A percentile compares a stretch with the other conserved stretches of the same genome.
phyloP scores from a whole-genome alignment of 2,329 filamentous ascomycete genomes.

The Ophiostoma sp. region DNA sequence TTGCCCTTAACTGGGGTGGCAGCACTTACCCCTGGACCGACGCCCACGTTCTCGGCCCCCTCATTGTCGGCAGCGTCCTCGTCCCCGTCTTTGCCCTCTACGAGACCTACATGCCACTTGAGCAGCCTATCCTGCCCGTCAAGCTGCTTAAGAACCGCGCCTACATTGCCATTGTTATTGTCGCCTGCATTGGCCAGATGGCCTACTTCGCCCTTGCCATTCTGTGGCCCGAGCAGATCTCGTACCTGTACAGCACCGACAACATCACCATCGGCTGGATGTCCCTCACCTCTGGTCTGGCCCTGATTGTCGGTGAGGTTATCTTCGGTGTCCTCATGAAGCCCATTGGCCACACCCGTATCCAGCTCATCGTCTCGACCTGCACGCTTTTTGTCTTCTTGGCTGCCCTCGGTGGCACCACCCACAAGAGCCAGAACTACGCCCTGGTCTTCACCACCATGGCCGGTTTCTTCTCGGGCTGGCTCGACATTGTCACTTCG shows the following conservation, averaged over 20 bases:
- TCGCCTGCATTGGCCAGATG: conserved; percentile 40
- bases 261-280: conserved; percentile 26
- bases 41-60: conserved; percentile 36
- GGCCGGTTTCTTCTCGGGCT: conserved; percentile 28
- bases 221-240: conserved; percentile 41
- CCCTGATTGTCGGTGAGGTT: conserved; percentile 23
- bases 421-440: conserved; percentile 21
- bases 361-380: conserved; percentile 24
- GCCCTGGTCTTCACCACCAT: conserved; percentile 25
- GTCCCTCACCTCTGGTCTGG: conserved; percentile 16
- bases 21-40: conserved; percentile 46
- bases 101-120: conserved; percentile 34
- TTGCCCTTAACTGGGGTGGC: conserved; percentile 50
- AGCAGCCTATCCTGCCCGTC: conserved; percentile 42
- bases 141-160: conserved; percentile 38
- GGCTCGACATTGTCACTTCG: conserved; percentile 25
- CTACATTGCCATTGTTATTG: conserved; percentile 36
- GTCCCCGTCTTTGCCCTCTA: conserved; percentile 35
- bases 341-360: conserved; percentile 19
- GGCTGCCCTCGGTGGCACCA: conserved; percentile 25
- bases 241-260: conserved; percentile 33
- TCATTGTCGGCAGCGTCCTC: conserved; percentile 35
- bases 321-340: conserved; percentile 18
- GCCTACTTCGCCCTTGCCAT: conserved; percentile 43
- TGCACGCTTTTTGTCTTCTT: conserved; percentile 22